Evolutionary conservation across 495 filamentous ascomycete species (phyloP).

Genomic region (Aspergillus nidulans): DNA sequence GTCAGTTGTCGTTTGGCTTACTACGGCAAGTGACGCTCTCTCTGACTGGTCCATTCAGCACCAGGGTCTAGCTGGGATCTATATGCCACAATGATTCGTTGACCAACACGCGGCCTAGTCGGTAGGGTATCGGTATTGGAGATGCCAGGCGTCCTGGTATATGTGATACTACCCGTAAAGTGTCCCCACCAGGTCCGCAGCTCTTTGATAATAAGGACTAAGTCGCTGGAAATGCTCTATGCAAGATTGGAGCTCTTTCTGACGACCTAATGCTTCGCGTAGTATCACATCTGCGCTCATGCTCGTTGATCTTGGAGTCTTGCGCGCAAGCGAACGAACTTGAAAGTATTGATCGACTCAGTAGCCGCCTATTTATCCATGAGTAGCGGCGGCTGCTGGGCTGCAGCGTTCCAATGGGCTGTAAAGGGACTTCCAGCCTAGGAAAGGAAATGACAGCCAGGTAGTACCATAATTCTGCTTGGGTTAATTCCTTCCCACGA

Average conservation of each 20-base stretch:
- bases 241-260: background rate
- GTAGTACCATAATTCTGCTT: slow-evolving; percentile 8
- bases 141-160: slow-evolving; percentile 6
- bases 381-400: background rate
- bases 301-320: background rate
- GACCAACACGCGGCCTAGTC: slow-evolving; percentile 4
- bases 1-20: slow-evolving; percentile 5
- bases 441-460: slow-evolving; percentile 4
- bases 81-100: slow-evolving; percentile 7
- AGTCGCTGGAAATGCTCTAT: background rate
- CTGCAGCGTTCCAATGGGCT: background rate
- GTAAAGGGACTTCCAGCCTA: slow-evolving; percentile 2
- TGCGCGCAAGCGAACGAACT: slow-evolving; percentile 2
- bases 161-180: slow-evolving; percentile 6
- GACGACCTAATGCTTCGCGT: background rate
- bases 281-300: background rate
- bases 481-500: background rate
- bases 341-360: slow-evolving; percentile 2
- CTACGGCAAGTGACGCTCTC: background rate
- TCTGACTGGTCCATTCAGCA: background rate
- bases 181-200: background rate
- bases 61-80: background rate
- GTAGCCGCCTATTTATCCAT: background rate
- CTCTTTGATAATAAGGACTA: background rate
- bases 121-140: background rate